phyloP scores from a whole-genome alignment of 2,329 filamentous ascomycete genomes.

The Epichloe festucae region DNA sequence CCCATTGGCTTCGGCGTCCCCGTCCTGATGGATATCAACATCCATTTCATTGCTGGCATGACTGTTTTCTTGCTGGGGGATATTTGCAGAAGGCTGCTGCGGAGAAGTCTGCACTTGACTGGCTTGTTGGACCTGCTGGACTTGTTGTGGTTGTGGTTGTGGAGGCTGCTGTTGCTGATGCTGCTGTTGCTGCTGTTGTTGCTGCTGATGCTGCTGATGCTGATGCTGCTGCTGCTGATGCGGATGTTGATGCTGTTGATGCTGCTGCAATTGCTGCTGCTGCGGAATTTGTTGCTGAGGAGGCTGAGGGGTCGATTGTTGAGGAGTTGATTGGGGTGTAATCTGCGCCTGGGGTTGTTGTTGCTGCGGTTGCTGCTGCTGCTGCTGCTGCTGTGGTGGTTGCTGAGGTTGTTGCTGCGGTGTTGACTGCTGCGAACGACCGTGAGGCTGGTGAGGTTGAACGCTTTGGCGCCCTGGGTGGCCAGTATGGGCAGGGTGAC shows the following conservation, averaged over 20 bases:
- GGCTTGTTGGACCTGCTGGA: constrained; percentile 20
- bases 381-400: constrained; percentile 11
- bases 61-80: constrained; percentile 26
- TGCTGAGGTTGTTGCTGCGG: constrained; percentile 15
- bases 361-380: constrained; percentile 14
- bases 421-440: constrained; percentile 18
- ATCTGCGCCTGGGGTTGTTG: constrained; percentile 14
- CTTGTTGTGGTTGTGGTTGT: constrained; percentile 14
- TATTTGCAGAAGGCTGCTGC: constrained; percentile 21
- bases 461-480: constrained; percentile 15
- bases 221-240: constrained; percentile 15
- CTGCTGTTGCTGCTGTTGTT: constrained; percentile 17
- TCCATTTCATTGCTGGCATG: constrained; percentile 39
- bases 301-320: constrained; percentile 10
- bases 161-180: constrained; percentile 5
- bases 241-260: constrained; percentile 18
- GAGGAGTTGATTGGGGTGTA: constrained; percentile 6
- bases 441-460: constrained; percentile 10
- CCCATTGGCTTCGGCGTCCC: constrained; percentile 29
- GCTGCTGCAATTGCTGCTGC: constrained; percentile 6
- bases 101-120: constrained; percentile 19
- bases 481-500: constrained; percentile 9
- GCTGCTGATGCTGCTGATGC: background rate
- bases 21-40: constrained; percentile 36
- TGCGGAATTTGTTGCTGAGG: constrained; percentile 14